Percentiles rank a stretch among this genome's conserved stretches.
Conservation (phyloP, 768 basidiomycete genomes). For the Kondoa subrosea region DNA sequence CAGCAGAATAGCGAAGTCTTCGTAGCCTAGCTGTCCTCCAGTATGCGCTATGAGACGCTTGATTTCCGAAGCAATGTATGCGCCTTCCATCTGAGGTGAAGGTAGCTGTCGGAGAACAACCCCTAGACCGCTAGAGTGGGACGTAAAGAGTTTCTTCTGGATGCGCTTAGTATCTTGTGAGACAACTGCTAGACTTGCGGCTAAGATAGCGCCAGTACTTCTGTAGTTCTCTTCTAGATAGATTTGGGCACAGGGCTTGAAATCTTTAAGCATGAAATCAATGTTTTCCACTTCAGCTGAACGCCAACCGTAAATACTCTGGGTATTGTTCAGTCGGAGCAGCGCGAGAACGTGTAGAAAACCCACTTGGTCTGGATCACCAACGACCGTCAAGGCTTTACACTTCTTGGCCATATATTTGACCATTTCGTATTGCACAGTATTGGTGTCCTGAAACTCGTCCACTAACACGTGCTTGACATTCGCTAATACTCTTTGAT, state of each 20-base stretch:
- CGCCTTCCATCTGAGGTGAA: slow-evolving; percentile 48
- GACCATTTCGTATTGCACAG: slow-evolving; percentile 66
- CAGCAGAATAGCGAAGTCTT: slow-evolving; percentile 69
- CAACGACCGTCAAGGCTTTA: slow-evolving; percentile 27
- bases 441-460: slow-evolving; percentile 75
- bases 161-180: slow-evolving; percentile 63
- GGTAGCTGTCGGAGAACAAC: slow-evolving; percentile 45
- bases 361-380: background rate
- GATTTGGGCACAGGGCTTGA: slow-evolving; percentile 48
- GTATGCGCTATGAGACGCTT: slow-evolving; percentile 56
- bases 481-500: slow-evolving; percentile 42
- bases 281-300: slow-evolving; percentile 49
- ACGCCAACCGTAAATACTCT: background rate
- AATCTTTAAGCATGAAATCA: slow-evolving; percentile 56
- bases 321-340: background rate
- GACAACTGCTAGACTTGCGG: slow-evolving; percentile 58
- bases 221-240: slow-evolving; percentile 75
- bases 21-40: slow-evolving; percentile 53
- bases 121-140: slow-evolving; percentile 45
- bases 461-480: slow-evolving; percentile 59
- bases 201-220: slow-evolving; percentile 58
- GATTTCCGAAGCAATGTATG: slow-evolving; percentile 58
- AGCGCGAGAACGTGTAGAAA: background rate
- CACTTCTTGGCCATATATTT: slow-evolving; percentile 42
- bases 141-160: slow-evolving; percentile 52